phyloP scores from a whole-genome alignment of 768 basidiomycete genomes.

The Lactarius sp. region DNA sequence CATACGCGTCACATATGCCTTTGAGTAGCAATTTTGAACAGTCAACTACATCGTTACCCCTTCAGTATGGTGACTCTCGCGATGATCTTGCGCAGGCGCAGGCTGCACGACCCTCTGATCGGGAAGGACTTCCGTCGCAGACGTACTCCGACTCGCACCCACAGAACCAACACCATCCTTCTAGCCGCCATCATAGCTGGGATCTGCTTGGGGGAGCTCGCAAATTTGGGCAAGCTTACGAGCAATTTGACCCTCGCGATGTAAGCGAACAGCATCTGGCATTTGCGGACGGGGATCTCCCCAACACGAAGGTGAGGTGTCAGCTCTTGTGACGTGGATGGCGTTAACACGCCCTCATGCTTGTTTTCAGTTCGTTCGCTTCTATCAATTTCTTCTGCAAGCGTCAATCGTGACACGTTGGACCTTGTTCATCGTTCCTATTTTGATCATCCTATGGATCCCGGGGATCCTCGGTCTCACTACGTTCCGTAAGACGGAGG shows the following conservation, averaged over 20 bases:
- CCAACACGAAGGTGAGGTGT: conserved; percentile 45
- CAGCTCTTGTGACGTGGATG: neutral
- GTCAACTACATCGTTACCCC: neutral
- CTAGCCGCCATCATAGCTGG: conserved; percentile 39
- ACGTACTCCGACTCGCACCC: conserved; percentile 1
- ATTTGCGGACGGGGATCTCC: conserved; percentile 58
- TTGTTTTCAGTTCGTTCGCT: conserved; percentile 44
- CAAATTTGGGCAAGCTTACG: conserved; percentile 51
- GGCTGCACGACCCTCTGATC: neutral
- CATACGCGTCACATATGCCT: conserved; percentile 15
- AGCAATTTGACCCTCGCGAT: conserved; percentile 53
- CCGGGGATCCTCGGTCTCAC: conserved; percentile 68
- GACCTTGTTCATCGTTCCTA: conserved; percentile 72
- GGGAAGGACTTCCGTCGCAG: conserved; percentile 1
- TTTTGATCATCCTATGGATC: conserved; percentile 64
- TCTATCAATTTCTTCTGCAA: conserved; percentile 72
- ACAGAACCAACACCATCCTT: neutral
- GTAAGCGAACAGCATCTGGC: conserved; percentile 47
- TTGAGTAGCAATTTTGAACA: conserved; percentile 8
- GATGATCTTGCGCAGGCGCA: neutral
- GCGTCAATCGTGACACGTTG: conserved; percentile 76
- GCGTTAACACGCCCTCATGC: neutral
- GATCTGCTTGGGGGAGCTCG: conserved; percentile 45
- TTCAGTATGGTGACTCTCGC: neutral
- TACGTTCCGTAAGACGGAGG: conserved; percentile 44